Evolutionary conservation across 306 rosid species (phyloP), one percentile per base, ranked within the genome.

Genomic region (Prunus mume): DNA sequence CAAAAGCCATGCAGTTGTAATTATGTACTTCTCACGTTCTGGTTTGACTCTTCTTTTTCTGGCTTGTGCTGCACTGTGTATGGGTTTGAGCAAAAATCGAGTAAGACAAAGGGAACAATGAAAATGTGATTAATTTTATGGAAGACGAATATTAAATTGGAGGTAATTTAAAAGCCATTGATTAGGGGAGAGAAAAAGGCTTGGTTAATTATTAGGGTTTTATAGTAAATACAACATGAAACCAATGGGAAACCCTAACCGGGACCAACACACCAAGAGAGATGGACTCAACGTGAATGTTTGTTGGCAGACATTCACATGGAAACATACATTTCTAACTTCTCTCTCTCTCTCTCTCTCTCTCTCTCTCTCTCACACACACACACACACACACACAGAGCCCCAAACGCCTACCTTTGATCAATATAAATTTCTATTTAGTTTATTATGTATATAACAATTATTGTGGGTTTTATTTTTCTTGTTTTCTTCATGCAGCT

Each of bases 201-300:
- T 11, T 3, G 34, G 51, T 69, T 6, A 41, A 68, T 28, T 80
- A 19, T 56, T 55, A 55, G 61, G 41, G 69, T 72, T 65, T 49
- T 73, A 57, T 10, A 34, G 46, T 51, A 73, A 55, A 55, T 45
- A 61, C 32, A 12, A 45, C 47, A 45, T 64, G 32, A 30, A 24
- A 5, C 56, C 20, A 57, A 54, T 73, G 66, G 61, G 78, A 87
- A 87, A 81, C 72, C 89, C 83, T 81, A 85, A 73, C 79, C 81
- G 76, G 83, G 87, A 87, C 86, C 79, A 73, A 81, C 82, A 80
- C 85, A 72, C 81, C 80, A 74, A 70, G 74, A 81, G 85, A 84
- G 81, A 84, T 71, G 83, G 87, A 73, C 83, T 87, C 89, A 74
- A 70, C 80, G 82, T 91, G 93, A 91, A 91, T 88, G 93, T 91